phyloP scores from a whole-genome alignment of 192 early-diverging fungal genomes.

The Dissophora globulifera region DNA sequence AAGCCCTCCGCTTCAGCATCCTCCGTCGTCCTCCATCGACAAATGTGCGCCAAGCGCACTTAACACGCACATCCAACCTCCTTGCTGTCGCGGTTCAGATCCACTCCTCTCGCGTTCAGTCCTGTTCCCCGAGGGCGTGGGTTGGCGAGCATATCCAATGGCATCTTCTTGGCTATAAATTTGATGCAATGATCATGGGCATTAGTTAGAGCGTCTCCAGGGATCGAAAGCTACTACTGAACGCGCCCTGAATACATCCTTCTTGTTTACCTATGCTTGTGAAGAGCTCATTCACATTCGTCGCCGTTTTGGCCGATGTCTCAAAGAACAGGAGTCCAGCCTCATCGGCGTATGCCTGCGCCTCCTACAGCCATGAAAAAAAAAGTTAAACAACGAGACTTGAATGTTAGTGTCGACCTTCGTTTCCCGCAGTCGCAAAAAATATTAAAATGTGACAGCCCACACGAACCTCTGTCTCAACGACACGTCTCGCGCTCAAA shows the following conservation, averaged over 20 bases:
- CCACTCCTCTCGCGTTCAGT: conserved; percentile 61
- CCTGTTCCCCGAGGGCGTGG: conserved; percentile 60
- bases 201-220: no score
- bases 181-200: no score
- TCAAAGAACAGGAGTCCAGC: conserved; percentile 73
- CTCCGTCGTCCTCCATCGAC: no score
- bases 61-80: conserved; percentile 49
- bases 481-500: conserved; percentile 70
- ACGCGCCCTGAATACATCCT: no score
- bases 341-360: conserved; percentile 73
- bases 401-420: no score
- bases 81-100: conserved; percentile 55
- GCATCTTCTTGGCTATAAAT: conserved; percentile 81
- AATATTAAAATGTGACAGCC: no score
- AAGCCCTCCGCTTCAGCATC: no score
- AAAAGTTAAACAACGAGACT: no score
- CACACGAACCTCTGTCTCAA: conserved; percentile 67
- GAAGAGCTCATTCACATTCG: conserved; percentile 71
- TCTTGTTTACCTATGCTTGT: conserved; percentile 64
- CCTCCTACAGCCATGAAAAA: conserved; percentile 56
- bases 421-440: no score
- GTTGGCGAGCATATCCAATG: conserved; percentile 69
- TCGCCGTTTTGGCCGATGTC: conserved; percentile 73
- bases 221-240: no score
- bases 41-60: no score